Conservation (phyloP, 352 stramenopile genomes). For the Phytophthora pseudosyringae region DNA sequence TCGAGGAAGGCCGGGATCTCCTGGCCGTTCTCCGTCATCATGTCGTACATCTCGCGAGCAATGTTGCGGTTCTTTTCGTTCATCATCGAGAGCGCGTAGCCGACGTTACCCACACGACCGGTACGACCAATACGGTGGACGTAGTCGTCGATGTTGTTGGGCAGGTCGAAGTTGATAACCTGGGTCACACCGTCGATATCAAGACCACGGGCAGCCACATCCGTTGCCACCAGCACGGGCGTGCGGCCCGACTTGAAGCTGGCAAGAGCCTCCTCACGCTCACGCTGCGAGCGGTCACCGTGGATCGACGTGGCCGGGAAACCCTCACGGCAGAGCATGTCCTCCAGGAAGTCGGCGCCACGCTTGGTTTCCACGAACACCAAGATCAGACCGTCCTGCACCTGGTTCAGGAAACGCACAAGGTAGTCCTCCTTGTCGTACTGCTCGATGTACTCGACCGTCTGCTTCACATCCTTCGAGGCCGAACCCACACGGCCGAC, state of each 20-base stretch:
- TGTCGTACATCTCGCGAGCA: constrained; percentile 96
- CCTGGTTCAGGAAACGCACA: constrained; percentile 95
- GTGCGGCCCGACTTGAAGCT: constrained; percentile 93
- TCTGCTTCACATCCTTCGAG: constrained; percentile 98
- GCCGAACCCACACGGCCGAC: constrained; percentile 98
- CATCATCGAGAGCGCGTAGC: constrained; percentile 97
- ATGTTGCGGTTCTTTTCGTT: constrained; percentile 99
- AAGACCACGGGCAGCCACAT: constrained; percentile 98
- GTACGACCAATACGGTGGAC: constrained; percentile 99
- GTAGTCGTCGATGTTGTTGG: constrained; percentile 99
- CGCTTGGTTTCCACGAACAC: constrained; percentile 99
- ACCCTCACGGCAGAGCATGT: constrained; percentile 92
- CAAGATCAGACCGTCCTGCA: constrained; percentile 93
- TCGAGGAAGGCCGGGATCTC: constrained; percentile 95
- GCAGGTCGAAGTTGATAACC: constrained; percentile 98
- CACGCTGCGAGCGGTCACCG: constrained; percentile 96
- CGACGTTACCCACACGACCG: constrained; percentile 98
- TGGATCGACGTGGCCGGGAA: constrained; percentile 97
- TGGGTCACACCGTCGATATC: constrained; percentile 98
- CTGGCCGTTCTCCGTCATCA: constrained; percentile 96
- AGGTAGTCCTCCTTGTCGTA: constrained; percentile 97
- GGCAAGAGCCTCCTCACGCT: constrained; percentile 93
- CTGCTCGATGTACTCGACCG: constrained; percentile 97
- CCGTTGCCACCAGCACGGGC: constrained; percentile 97
- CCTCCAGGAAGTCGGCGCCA: constrained; percentile 96